A percentile compares a stretch with the other conserved stretches of the same genome.
Conservation (phyloP, 2,329 filamentous ascomycete species). For the Colletotrichum musicola region DNA sequence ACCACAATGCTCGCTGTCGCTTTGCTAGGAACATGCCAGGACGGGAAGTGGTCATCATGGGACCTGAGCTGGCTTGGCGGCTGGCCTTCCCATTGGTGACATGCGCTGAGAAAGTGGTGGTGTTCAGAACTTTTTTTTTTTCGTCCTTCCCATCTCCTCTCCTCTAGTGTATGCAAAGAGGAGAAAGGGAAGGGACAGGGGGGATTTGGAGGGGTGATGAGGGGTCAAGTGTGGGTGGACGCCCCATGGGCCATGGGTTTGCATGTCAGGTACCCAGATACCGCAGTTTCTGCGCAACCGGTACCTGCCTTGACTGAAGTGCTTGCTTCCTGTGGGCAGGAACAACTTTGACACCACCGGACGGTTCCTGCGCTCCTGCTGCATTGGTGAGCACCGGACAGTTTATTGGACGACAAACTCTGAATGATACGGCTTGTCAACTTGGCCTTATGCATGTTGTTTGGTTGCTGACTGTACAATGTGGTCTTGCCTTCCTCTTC, state of each 20-base stretch:
- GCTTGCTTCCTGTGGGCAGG: too few relatives aligned
- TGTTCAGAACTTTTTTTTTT: background rate
- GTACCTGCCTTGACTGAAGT: background rate
- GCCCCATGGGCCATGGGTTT: background rate
- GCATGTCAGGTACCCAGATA: too few relatives aligned
- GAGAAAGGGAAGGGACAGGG: constrained; percentile 9
- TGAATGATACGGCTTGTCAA: too few relatives aligned
- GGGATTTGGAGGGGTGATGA: background rate
- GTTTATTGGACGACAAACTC: background rate
- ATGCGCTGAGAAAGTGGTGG: constrained; percentile 8
- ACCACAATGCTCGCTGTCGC: background rate
- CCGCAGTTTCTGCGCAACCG: background rate
- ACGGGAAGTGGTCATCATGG: constrained; percentile 27
- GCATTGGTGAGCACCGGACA: background rate
- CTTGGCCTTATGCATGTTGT: too few relatives aligned
- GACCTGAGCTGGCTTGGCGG: constrained; percentile 26
- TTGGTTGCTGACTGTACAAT: too few relatives aligned
- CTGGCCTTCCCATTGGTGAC: constrained; percentile 32
- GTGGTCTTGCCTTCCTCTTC: too few relatives aligned
- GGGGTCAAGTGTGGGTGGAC: constrained; percentile 22
- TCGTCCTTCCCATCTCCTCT: background rate
- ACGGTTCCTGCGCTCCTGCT: background rate
- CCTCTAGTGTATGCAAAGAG: background rate
- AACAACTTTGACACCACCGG: background rate
- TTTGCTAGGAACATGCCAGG: constrained; percentile 33